Conservation (phyloP, 1,284 basidiomycete species). For the Marasmius sp. region DNA sequence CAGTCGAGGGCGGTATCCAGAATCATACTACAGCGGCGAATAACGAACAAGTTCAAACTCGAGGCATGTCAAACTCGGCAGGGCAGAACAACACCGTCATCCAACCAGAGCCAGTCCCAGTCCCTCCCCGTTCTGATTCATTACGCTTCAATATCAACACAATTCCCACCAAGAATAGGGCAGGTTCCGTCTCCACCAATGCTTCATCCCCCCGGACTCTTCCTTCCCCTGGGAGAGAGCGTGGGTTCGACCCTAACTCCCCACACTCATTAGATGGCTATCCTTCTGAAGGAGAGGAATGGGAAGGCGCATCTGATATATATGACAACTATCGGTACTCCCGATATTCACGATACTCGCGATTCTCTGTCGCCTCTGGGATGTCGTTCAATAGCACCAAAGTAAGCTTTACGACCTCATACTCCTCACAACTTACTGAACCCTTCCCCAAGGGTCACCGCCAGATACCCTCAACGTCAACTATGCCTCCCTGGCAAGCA, state of each 20-base stretch:
- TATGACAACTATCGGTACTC: constrained; percentile 16
- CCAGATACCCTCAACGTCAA: constrained; percentile 6
- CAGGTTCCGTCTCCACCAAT: neutral
- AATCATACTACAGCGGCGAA: neutral
- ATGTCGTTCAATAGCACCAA: neutral
- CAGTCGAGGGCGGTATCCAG: neutral
- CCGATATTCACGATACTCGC: constrained; percentile 4
- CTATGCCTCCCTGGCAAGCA: constrained; percentile 3
- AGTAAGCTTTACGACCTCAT: neutral
- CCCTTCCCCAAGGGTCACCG: neutral
- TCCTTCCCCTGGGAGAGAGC: neutral
- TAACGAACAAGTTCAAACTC: neutral
- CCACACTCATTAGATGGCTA: neutral
- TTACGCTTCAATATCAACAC: neutral
- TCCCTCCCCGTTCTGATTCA: neutral
- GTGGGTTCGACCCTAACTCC: neutral
- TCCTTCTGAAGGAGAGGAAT: constrained; percentile 8
- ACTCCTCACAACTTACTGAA: neutral
- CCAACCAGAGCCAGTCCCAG: neutral
- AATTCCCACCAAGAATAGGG: neutral
- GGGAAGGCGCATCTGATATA: constrained; percentile 17
- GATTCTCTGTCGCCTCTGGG: neutral
- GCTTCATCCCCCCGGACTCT: neutral
- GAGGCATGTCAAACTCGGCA: neutral
- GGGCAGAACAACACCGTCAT: neutral